Base-by-base conservation (phyloP, 2,329 filamentous ascomycete species). In the Fusarium xyrophilum region DNA sequence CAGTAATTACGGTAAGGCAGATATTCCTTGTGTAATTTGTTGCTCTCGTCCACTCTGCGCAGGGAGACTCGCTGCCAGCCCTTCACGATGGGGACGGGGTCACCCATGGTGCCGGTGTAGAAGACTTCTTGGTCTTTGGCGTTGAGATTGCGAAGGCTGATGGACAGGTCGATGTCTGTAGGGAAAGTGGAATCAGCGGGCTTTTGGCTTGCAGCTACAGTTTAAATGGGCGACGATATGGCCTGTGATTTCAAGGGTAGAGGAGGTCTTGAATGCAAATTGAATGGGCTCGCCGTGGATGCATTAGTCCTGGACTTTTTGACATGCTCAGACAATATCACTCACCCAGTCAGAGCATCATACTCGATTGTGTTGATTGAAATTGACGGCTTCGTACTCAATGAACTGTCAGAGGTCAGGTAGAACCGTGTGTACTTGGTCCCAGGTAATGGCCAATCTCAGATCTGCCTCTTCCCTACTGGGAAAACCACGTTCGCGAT, bases 241-340 rank as follows among this genome's bases (percentile, higher is more conserved):
- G 0, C 90, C 90, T 0, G 90, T 92, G 53, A 93, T 86, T 71
- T 92, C 90, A 0, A 85, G 59, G 91, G 90, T 0, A 86, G 79
- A 0, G 79, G 61, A 0, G 85, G 89, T 6, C 78, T 81, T 75
- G 91, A 91, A 50, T 85, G 83, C 3, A 91, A 69, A 0, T 83
- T 55, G 54, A 88, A 79, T 1, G 82, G 83, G 15, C 84, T 47
- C 43, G 10, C 43, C 32, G 14, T 23, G 5, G 9, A 17, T 2
- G 2, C 9, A 27, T 47, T 7, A 47, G 27, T 5, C 0, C 7
- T 32, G 3, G 3, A 6, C 79, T 0, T 87, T 79, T 1, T 89
- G 69, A 0, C 79, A 90, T 23, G n/a, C 7, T 32, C 28, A 91
- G 0, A 83, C 82, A 8, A 89, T 17, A 4, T 5, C 2, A 28